Base-by-base conservation (phyloP, 495 filamentous ascomycete species). In the Daldinia grandis region DNA sequence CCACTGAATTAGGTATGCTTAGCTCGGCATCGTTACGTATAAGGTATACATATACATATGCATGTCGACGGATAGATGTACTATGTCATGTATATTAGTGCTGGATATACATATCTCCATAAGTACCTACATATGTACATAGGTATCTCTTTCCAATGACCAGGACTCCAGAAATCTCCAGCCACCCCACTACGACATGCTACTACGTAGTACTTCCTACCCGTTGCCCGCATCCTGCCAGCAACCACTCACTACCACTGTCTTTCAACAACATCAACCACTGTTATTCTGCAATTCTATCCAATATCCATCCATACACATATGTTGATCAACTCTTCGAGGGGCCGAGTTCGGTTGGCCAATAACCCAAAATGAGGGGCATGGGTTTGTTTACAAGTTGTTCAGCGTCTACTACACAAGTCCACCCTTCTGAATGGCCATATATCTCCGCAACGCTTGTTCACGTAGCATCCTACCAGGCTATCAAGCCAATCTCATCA, bases 281-380 rank as follows among this genome's bases (percentile, higher is more conserved):
- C 42, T 31, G 12, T 33, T 31, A 28, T 30, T 56, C 28, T 56
- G 24, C 19, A 62, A 66, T 66, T 24, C 47, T 71, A 59, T 44
- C 65, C 73, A 75, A 75, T 77, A 68, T 73, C 66, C 69, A 62
- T 67, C n/a, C n/a, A n/a, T n/a, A n/a, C n/a, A n/a, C n/a, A 68
- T 64, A 60, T 72, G 56, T 72, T 72, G 60, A 64, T 64, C 31
- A 28, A 72, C 19, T 62, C 27, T 19, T 33, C 25, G 42, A 33
- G 42, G 10, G 25, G 58, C 14, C 54, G 69, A 62, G 58, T 30
- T 55, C 33, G 54, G 65, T 66, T 55, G 49, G 57, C 75, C 75
- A 77, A 77, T 77, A 57, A 28, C 30, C 30, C 27, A 63, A 38
- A 30, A 19, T 40, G 17, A 49, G 40, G 47, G 44, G 58, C 71